Evolutionary conservation across 495 filamentous ascomycete genomes (phyloP), one percentile per base, ranked within the genome.

Genomic region (Daldinia vernicosa): DNA sequence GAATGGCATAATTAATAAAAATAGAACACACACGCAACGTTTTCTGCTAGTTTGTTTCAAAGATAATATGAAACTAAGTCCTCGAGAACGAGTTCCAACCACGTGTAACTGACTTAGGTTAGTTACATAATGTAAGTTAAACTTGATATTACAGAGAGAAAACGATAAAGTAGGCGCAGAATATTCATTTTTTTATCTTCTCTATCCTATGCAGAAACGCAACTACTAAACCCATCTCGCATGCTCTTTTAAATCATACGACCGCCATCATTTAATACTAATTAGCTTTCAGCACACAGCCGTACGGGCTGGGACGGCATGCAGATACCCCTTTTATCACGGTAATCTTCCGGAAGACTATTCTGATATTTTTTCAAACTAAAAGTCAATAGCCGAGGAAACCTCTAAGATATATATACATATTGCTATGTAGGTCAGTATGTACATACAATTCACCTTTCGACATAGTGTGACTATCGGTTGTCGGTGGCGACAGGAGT

Each of bases 391-490:
- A 8, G 9, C 43, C 43, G 19, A 24, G 17, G 6, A 12, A 47
- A 11, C 1, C 4, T 22, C 8, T 11, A 12, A 8, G 43, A 24
- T 0, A 22, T 35, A 30, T 27, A 4, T 19, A 19, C 15, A 3
- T n/a, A 30, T 53, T 5, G 5, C 22, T 9, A 27, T 52, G 12
- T 27, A 17, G 11, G 22, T n/a, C n/a, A n/a, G n/a, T 24, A 50
- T 12, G 3, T 54, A 55, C n/a, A 12, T 28, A 3, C 5, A 33
- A 17, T 27, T 55, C 27, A 56, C 15, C 22, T 35, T 26, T 12
- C n/a, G 17, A 54, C 26, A 17, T 71, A 59, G 69, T 55, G 47
- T 54, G 63, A 71, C 47, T 7, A 17, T 60, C 45, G 45, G 17
- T 30, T 35, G 15, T 27, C 17, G 26, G 50, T 53, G 50, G 26